A percentile compares a stretch with the other conserved stretches of the same genome.
Conservation (phyloP, 2,329 filamentous ascomycete genomes). For the Paecilomyces sp. region DNA sequence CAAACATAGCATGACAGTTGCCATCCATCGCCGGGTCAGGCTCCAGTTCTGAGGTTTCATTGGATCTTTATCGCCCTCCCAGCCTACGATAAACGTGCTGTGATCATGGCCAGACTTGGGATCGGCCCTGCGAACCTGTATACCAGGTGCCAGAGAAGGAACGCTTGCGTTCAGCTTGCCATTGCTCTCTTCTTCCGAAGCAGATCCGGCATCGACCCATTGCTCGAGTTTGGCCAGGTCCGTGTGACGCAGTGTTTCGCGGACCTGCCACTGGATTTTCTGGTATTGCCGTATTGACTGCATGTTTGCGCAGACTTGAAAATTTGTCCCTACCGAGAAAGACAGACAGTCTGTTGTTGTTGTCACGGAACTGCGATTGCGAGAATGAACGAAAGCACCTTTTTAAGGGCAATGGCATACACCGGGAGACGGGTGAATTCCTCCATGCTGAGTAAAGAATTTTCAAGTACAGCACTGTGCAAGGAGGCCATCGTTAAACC, state of each 20-base stretch:
- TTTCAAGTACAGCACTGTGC: not conserved
- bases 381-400: not conserved
- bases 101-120: not conserved
- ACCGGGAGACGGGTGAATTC: not conserved
- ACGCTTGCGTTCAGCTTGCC: not conserved
- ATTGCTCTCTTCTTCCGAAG: not conserved
- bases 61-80: not conserved
- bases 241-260: not conserved
- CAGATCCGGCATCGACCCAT: not conserved
- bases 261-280: not conserved
- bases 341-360: not conserved
- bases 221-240: not conserved
- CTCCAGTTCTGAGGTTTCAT: not conserved
- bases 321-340: not conserved
- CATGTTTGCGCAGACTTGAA: not conserved
- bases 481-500: not conserved
- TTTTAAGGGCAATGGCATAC: not conserved
- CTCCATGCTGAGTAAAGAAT: not conserved
- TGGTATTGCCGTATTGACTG: not conserved
- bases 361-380: not conserved
- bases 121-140: not conserved
- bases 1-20: not conserved
- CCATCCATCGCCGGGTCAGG: not conserved
- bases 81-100: not conserved
- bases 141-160: not conserved